Evolutionary conservation across 352 stramenopile genomes (phyloP).

Genomic region (Phytophthora colocasiae): DNA sequence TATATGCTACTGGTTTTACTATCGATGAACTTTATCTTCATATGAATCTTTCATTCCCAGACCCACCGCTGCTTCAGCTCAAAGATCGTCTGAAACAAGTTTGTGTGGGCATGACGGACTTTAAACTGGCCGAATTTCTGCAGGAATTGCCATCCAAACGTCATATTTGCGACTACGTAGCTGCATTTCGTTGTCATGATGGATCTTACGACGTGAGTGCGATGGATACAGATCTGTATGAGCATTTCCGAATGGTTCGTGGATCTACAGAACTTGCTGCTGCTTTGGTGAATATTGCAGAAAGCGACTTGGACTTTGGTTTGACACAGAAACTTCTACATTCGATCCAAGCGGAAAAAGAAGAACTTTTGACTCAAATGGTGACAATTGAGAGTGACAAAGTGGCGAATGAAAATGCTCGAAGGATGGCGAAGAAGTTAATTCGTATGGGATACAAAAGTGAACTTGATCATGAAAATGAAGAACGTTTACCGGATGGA

Average conservation of each 20-base stretch:
- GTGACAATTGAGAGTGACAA: conserved; percentile 44
- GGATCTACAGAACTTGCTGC: conserved; percentile 59
- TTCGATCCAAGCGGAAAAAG: conserved; percentile 51
- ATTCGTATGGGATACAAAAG: conserved; percentile 73
- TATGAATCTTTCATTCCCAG: conserved; percentile 58
- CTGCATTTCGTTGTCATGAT: conserved; percentile 56
- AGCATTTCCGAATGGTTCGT: conserved; percentile 84
- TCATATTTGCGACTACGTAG: conserved; percentile 86
- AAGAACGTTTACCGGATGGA: conserved; percentile 8
- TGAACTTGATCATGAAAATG: conserved; percentile 10
- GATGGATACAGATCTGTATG: conserved; percentile 68
- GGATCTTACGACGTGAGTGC: conserved; percentile 57
- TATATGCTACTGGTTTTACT: conserved; percentile 75
- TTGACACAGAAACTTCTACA: conserved; percentile 51
- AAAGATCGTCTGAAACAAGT: conserved; percentile 59
- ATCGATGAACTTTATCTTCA: conserved; percentile 60
- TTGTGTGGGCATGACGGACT: conserved; percentile 83
- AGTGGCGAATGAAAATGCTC: conserved; percentile 56
- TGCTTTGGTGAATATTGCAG: conserved; percentile 59
- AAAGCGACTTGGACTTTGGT: conserved; percentile 74
- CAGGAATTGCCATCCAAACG: conserved; percentile 93
- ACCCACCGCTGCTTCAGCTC: conserved; percentile 58
- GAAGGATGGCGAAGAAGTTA: conserved; percentile 53
- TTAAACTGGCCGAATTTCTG: conserved; percentile 89
- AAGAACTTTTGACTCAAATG: conserved; percentile 49